Conservation (phyloP, 768 basidiomycete genomes). For the Boletus tomentosulus region DNA sequence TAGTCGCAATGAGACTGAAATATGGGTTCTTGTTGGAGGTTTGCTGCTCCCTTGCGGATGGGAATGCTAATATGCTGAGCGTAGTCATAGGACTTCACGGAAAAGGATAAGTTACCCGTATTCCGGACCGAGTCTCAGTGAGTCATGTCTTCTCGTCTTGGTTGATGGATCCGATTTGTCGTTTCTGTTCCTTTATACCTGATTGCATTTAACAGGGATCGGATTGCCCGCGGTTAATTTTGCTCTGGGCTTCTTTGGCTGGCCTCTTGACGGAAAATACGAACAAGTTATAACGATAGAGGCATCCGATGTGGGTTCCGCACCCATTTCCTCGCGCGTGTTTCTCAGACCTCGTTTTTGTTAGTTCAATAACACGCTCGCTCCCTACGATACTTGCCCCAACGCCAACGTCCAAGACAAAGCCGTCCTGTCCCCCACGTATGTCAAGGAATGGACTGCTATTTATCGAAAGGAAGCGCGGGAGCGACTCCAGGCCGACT, state of each 20-base stretch:
- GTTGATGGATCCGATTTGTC: background rate
- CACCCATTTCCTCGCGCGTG: background rate
- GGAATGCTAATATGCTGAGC: conserved; percentile 18
- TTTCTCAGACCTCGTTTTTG: background rate
- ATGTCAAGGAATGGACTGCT: conserved; percentile 60
- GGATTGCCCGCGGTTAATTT: conserved; percentile 64
- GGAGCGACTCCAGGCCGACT: conserved; percentile 51
- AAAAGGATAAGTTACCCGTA: conserved; percentile 60
- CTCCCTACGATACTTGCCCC: conserved; percentile 79
- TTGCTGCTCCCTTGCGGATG: background rate
- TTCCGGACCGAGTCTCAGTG: conserved; percentile 78
- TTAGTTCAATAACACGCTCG: conserved; percentile 79
- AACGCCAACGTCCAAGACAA: conserved; percentile 52
- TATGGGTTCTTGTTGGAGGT: conserved; percentile 76
- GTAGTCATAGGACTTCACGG: conserved; percentile 51
- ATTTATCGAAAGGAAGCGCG: conserved; percentile 69
- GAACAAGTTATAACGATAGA: conserved; percentile 78
- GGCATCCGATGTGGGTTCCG: conserved; percentile 44
- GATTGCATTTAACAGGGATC: conserved; percentile 45
- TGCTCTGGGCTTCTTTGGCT: conserved; percentile 73
- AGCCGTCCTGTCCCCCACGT: conserved; percentile 52
- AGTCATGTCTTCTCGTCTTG: conserved; percentile 13
- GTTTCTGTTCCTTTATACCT: background rate
- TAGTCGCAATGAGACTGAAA: conserved; percentile 68
- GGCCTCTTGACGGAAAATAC: conserved; percentile 67